Conservation (phyloP, 208 protist genomes). For the Borovskyia barvae region DNA sequence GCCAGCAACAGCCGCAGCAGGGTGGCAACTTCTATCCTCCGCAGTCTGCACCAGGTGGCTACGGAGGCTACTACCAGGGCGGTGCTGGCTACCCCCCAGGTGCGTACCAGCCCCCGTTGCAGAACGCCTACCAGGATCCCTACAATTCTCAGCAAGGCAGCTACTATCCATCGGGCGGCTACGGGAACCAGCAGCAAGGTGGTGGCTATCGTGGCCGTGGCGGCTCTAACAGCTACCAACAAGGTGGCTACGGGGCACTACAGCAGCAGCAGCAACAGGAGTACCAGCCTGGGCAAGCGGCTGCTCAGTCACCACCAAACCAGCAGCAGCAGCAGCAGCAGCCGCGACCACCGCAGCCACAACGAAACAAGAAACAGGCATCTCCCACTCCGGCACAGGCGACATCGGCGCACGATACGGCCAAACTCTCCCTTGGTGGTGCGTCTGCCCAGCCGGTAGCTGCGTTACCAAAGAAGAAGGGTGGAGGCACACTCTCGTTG, state of each 20-base stretch:
- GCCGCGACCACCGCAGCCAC: neutral
- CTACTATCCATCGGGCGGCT: constrained; percentile 22
- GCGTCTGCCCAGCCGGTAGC: constrained; percentile 19
- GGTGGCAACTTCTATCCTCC: constrained; percentile 34
- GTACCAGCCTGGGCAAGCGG: constrained; percentile 1
- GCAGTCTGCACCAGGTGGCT: neutral
- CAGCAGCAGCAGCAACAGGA: constrained; percentile 10
- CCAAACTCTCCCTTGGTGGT: constrained; percentile 69
- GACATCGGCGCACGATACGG: constrained; percentile 24
- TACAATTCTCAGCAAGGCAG: constrained; percentile 6
- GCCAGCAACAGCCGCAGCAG: constrained; percentile 15
- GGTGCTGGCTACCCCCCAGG: constrained; percentile 1
- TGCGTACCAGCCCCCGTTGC: neutral
- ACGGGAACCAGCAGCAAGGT: constrained; percentile 7
- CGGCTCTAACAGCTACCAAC: neutral
- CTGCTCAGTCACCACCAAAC: neutral
- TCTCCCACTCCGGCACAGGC: constrained; percentile 8
- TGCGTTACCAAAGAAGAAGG: constrained; percentile 61
- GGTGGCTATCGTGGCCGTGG: constrained; percentile 1
- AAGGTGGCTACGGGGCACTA: neutral
- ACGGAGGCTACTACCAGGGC: constrained; percentile 14
- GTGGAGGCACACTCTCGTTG: constrained; percentile 60
- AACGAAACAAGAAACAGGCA: neutral
- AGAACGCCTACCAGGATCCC: constrained; percentile 8
- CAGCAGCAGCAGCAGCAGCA: constrained; percentile 10